Evolutionary conservation across 345 rosid species (phyloP), one percentile per base, ranked within the genome.

Genomic region (Geranium brycei): DNA sequence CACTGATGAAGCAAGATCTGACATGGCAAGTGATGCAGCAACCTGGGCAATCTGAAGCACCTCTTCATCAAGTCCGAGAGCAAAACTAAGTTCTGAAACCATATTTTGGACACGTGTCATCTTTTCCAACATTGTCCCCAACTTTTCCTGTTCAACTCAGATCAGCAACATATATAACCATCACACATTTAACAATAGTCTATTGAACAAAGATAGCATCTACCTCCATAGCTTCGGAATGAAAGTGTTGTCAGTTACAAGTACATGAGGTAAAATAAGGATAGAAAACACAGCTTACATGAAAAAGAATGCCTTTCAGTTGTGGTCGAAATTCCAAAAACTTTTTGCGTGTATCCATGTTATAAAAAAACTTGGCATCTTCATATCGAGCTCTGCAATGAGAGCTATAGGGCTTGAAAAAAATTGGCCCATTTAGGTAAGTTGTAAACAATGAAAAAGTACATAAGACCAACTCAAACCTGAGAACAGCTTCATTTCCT

Each of bases 401-500:
- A 75, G 32, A 56, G 64, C 57, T 30, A 28, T 51, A 64, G 58
- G n/a, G 40, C 17, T 18, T 51, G 19, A 55, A 5, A 38, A 62
- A 19, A 3, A 19, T 16, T 57, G 65, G 64, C 19, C 58, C 18
- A 1, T 63, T 57, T 38, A 62, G 0, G 38, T 57, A 35, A 4
- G 10, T 35, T 4, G 41, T 17, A 59, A 57, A 38, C 38, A 15
- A 15, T 65, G 31, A 47, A 40, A 7, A 61, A 63, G 71, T 51
- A 61, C 53, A 62, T 38, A 62, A 64, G 57, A 66, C 47, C 67
- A 59, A 66, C 65, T 61, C 59, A 41, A 73, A 92, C 98, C 98
- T 92, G 79, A 92, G 93, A 56, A 92, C 98, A 70, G 98, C 98
- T 81, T 92, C 98, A 78, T 89, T 92, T 75, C 98, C 98, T 80